Base-by-base conservation (phyloP, 352 stramenopile genomes). In the Phytophthora melonis region DNA sequence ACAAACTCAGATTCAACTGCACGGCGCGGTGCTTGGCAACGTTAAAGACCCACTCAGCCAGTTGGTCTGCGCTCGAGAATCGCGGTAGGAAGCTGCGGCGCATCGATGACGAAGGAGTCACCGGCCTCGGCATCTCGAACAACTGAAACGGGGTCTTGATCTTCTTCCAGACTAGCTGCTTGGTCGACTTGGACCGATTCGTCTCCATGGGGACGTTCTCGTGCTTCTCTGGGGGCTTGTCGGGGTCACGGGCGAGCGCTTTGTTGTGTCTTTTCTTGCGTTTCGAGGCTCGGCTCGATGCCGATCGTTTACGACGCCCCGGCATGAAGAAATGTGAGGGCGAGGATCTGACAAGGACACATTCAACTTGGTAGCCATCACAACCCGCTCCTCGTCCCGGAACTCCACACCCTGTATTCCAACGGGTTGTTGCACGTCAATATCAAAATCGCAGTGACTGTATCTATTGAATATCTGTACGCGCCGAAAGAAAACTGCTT, bases 41-140 rank as follows among this genome's bases (percentile, higher is more conserved):
- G 9, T 60, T 18, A 13, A 73, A 78, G 3, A 81, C 52, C 61
- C 66, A 76, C 19, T 73, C 54, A 3, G 74, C 74, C n/a, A 78
- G 23, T 43, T 19, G 32, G 14, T 75, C 45, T 19, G 25, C 56
- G 18, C 54, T 66, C 16, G 55, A 11, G 55, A 71, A 76, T 19
- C 19, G 25, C 19, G 58, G 41, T 1, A 63, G 32, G 16, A 27
- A 58, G 16, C 6, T 53, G 36, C 25, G 11, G 13, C 8, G 36
- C 43, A 16, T 50, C 61, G 36, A 23, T 10, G 30, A 7, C 30
- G 30, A 34, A 1, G 30, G 30, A 9, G 30, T 34, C 30, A 34
- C 7, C 1, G 56, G 8, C 14, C 59, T 64, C 23, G 60, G n/a
- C 19, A 45, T n/a, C 54, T 68, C 21, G 19, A 43, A 54, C 19